Percentiles rank a stretch among this genome's conserved stretches.
phyloP scores from a whole-genome alignment of 768 basidiomycete genomes.

The Panaeolus papilionaceus region DNA sequence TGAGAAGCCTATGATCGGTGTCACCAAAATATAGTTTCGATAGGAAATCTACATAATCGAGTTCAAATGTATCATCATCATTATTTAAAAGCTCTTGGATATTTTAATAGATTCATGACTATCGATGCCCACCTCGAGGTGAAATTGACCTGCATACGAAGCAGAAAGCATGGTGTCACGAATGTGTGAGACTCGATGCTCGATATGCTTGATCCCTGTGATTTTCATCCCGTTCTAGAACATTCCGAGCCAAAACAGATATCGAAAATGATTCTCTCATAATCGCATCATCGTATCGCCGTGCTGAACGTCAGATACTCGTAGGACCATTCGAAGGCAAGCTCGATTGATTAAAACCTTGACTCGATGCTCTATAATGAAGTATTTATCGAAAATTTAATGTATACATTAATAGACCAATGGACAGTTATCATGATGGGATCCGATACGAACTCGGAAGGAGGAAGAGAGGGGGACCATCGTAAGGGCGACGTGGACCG shows the following conservation, averaged over 20 bases:
- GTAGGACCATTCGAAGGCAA: not conserved
- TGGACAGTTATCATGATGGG: conserved; percentile 3
- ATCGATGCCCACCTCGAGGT: no score
- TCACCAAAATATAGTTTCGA: not conserved
- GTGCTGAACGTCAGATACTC: not conserved
- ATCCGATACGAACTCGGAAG: conserved; percentile 14
- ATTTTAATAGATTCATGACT: no score
- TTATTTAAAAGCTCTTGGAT: no score
- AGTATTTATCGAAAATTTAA: not conserved
- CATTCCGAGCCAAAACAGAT: not conserved
- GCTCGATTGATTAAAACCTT: conserved; percentile 6
- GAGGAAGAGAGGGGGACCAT: conserved; percentile 10
- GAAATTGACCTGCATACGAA: no score
- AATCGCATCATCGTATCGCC: not conserved
- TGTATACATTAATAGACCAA: not conserved
- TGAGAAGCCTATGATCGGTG: not conserved
- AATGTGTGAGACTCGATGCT: not conserved
- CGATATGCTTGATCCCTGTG: not conserved
- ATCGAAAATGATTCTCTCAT: not conserved
- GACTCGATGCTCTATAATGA: conserved; percentile 1
- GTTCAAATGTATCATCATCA: not conserved
- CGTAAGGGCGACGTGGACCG: not conserved
- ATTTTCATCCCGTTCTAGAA: not conserved
- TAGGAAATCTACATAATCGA: not conserved
- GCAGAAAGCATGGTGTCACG: no score